Evolutionary conservation across 495 filamentous ascomycete genomes (phyloP).

Genomic region (Aspergillus sclerotioniger): DNA sequence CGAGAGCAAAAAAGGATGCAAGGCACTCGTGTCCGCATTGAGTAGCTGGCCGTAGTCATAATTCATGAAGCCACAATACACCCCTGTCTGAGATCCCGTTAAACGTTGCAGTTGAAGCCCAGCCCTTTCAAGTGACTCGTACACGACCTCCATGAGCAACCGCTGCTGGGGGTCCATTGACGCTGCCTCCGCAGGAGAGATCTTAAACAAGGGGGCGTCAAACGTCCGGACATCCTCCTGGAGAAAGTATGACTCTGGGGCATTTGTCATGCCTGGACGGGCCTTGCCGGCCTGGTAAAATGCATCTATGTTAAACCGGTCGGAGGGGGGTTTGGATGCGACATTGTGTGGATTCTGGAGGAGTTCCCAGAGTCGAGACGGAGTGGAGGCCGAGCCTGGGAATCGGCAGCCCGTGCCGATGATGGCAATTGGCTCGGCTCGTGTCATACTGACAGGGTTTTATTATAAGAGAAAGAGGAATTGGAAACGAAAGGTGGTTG

Average conservation of each 20-base stretch:
- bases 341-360: conserved; percentile 27
- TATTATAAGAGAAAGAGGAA: not conserved
- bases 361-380: conserved; percentile 28
- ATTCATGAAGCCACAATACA: conserved; percentile 41
- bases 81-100: conserved; percentile 41
- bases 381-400: conserved; percentile 26
- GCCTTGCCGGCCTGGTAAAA: conserved; percentile 26
- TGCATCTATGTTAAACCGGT: conserved; percentile 32
- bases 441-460: not conserved
- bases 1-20: conserved; percentile 49
- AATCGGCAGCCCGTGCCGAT: conserved; percentile 30
- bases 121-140: conserved; percentile 55
- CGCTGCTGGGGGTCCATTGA: conserved; percentile 48
- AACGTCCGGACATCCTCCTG: conserved; percentile 40
- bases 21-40: conserved; percentile 40
- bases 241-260: conserved; percentile 36
- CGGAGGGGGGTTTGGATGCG: conserved; percentile 13
- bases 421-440: conserved; percentile 34
- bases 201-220: conserved; percentile 55
- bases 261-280: conserved; percentile 24
- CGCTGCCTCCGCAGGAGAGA: conserved; percentile 51
- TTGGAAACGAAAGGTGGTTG: not conserved
- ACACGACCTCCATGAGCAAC: conserved; percentile 57
- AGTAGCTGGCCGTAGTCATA: conserved; percentile 42
- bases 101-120: conserved; percentile 32